Base-by-base conservation (phyloP, 306 rosid genomes). In the Trifolium subterraneum region DNA sequence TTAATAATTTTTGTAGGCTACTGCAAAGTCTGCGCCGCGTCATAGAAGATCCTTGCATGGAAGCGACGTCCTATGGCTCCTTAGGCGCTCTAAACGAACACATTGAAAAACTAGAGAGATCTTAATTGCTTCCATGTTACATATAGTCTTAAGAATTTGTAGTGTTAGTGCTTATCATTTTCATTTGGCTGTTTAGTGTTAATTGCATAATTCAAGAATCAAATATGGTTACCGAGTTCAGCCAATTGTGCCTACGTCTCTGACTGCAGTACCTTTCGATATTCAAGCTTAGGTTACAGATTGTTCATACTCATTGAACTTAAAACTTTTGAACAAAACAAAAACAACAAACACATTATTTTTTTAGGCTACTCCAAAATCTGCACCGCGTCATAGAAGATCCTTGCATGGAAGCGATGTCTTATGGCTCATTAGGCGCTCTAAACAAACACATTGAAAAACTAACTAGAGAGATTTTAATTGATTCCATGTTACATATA, bases 21-120 rank as follows among this genome's bases (percentile, higher is more conserved):
- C 83, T 8, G 85, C 82, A 50, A 91, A 81, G 70, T 75, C 68
- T 72, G 62, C 79, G 11, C 86, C 84, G 22, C 86, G 87, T 72
- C 79, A 52, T 56, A 88, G 89, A 78, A 90, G 84, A 86, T 83
- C 94, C 64, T 79, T 75, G 27, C 85, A 80, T 38, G 86, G 95
- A 6, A 78, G 87, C 70, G 87, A 88, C 77, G 75, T 94, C 51
- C 79, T 88, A 39, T 84, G 89, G 54, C 80, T 88, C 75, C 62
- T 94, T 9, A 60, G 92, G 63, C 86, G 89, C 22, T 58, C 86
- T 0, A 94, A 87, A 79, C 68, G 79, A 80, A 81, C 64, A 10
- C 27, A 55, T 7, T 85, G 68, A 67, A 22, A 68, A 16, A 47
- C 8, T 65, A 1, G 20, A 1, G n/a, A 45, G n/a, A 52, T 12